Percentiles rank a stretch among this genome's conserved stretches.
These are phyloP conservation scores for Neurospora sp. DNA, from an alignment of 495 filamentous ascomycete species.

Conservation along the genomic window DNA sequence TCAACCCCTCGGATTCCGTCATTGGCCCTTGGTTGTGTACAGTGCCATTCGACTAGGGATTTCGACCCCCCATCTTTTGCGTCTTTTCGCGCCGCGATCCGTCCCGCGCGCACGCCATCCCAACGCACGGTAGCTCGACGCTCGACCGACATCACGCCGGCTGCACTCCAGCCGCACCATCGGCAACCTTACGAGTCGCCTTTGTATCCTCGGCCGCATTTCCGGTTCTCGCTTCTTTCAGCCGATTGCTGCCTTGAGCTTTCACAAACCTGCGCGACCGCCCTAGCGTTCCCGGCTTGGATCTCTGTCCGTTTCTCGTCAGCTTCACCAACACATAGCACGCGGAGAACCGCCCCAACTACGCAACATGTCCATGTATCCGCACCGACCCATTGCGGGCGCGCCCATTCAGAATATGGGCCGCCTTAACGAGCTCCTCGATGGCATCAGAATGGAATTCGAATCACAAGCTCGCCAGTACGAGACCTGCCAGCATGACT, in stretches of 20 bases:
- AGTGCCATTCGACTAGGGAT: background rate
- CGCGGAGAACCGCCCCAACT: background rate
- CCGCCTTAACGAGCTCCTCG: conserved; percentile 82
- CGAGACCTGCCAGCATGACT: conserved; percentile 78
- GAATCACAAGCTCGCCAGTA: conserved; percentile 66
- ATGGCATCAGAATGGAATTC: conserved; percentile 83
- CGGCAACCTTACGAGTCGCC: background rate
- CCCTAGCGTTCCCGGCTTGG: background rate
- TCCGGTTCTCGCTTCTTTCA: background rate
- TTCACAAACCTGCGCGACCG: background rate
- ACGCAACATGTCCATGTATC: conserved; percentile 69
- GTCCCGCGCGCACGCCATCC: background rate
- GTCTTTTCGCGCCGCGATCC: background rate
- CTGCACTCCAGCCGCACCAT: background rate
- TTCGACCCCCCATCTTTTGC: background rate
- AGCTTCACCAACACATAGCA: conserved; percentile 1
- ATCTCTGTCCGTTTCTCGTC: background rate
- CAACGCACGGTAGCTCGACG: background rate
- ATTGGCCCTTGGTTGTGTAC: background rate
- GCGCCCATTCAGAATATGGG: conserved; percentile 36
- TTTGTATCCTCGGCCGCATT: background rate
- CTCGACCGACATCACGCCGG: background rate
- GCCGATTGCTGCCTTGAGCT: background rate
- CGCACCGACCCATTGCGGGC: conserved; percentile 76
- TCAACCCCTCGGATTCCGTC: background rate